A percentile compares a stretch with the other conserved stretches of the same genome.
These are phyloP conservation scores for Serendipita vermifera DNA, from an alignment of 768 basidiomycete species.

Conservation along the genomic window DNA sequence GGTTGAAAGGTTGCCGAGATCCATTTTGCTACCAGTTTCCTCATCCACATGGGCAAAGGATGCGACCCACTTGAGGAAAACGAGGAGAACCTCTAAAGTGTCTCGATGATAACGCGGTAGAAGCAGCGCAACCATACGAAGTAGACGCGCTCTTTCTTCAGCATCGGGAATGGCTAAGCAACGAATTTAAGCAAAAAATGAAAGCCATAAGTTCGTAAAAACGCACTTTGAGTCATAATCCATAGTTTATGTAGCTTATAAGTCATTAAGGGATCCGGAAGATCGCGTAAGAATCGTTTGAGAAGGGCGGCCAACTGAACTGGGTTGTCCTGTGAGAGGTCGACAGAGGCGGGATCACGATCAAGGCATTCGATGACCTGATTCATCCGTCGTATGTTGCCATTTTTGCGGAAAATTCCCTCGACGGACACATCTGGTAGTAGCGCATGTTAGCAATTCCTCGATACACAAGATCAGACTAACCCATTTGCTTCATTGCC, in stretches of 20 bases:
- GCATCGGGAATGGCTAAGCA: slow-evolving; percentile 53
- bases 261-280: slow-evolving; percentile 93
- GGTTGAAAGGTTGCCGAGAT: slow-evolving; percentile 85
- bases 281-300: slow-evolving; percentile 92
- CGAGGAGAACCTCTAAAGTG: slow-evolving; percentile 94
- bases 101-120: slow-evolving; percentile 91
- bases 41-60: slow-evolving; percentile 98
- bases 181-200: background rate
- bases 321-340: slow-evolving; percentile 86
- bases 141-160: slow-evolving; percentile 63
- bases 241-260: slow-evolving; percentile 85
- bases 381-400: slow-evolving; percentile 87
- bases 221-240: slow-evolving; percentile 77
- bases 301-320: slow-evolving; percentile 93
- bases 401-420: slow-evolving; percentile 97
- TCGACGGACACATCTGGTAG: slow-evolving; percentile 90
- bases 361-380: slow-evolving; percentile 88
- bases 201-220: background rate
- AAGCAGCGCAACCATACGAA: slow-evolving; percentile 75
- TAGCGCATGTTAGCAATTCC: slow-evolving; percentile 8
- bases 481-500: slow-evolving; percentile 99
- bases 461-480: slow-evolving; percentile 20
- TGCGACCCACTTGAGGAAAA: slow-evolving; percentile 98
- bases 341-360: slow-evolving; percentile 83
- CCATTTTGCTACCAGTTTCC: slow-evolving; percentile 97